Conservation (phyloP, 2,329 filamentous ascomycete genomes). For the Xylaria sp. region DNA sequence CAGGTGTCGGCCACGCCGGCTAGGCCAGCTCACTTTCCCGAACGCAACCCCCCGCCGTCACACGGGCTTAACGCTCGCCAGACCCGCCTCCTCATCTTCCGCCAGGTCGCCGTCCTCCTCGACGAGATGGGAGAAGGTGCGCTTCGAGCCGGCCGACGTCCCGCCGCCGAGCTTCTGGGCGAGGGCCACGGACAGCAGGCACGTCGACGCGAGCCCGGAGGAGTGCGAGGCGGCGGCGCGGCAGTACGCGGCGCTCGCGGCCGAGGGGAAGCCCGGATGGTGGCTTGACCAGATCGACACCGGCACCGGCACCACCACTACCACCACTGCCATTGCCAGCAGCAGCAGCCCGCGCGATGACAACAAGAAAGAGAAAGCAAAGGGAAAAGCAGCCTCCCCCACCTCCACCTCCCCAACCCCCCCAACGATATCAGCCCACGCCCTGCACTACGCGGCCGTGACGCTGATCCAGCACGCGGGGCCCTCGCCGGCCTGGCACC, state of each 20-base stretch:
- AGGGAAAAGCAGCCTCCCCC: no score
- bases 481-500: conserved; percentile 10
- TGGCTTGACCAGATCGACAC: conserved; percentile 20
- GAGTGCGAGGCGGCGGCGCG: conserved; percentile 27
- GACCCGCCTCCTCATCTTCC: conserved; percentile 5
- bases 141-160: conserved; percentile 34
- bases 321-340: no score
- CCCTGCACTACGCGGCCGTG: conserved; percentile 39
- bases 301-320: not conserved
- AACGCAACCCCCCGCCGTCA: conserved; percentile 3
- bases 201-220: conserved; percentile 30
- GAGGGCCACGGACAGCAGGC: conserved; percentile 1
- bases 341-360: no score
- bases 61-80: not conserved
- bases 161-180: conserved; percentile 36
- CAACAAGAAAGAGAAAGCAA: no score
- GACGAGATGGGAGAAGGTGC: conserved; percentile 21
- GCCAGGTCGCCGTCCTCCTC: not conserved
- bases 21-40: conserved; percentile 2
- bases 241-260: conserved; percentile 32
- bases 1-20: conserved; percentile 10
- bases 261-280: conserved; percentile 28
- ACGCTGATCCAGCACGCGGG: conserved; percentile 22
- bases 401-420: no score
- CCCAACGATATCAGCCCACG: conserved; percentile 15